phyloP scores from a whole-genome alignment of 2,329 filamentous ascomycete genomes.

The Chaetomium olivaceum region DNA sequence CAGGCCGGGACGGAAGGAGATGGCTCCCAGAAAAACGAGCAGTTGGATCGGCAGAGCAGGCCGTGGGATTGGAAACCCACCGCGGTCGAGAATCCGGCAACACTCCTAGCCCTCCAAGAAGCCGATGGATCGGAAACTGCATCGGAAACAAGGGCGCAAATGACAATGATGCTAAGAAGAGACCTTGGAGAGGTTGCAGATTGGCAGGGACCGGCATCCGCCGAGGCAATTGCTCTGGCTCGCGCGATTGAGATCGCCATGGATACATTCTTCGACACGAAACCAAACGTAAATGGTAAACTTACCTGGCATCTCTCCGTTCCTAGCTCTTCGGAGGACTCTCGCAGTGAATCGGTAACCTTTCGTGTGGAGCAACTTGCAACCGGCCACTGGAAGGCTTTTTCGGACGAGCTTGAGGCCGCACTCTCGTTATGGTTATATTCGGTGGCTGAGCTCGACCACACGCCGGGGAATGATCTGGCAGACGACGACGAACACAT shows the following conservation, averaged over 20 bases:
- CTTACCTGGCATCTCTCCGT: not conserved
- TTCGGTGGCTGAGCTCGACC: not conserved
- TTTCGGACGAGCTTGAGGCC: conserved; percentile 2
- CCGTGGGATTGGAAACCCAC: not conserved
- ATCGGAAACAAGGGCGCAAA: not conserved
- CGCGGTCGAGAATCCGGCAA: not conserved
- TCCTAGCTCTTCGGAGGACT: not conserved
- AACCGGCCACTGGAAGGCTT: not conserved
- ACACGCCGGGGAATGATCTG: not conserved
- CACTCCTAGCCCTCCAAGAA: not conserved
- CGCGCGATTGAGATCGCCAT: not conserved
- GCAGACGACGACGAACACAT: not conserved
- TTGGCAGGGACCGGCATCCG: not conserved
- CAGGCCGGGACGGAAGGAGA: not conserved
- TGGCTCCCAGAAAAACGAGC: not conserved
- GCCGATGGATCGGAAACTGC: not conserved
- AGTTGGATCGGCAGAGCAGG: not conserved
- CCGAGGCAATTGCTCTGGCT: not conserved
- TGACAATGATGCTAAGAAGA: not conserved
- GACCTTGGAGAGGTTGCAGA: not conserved
- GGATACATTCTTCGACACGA: not conserved
- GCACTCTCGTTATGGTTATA: conserved; percentile 1
- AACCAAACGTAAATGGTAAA: not conserved
- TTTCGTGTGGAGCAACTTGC: not conserved
- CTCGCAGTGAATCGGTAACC: not conserved